These are phyloP conservation scores for Oryza officinalis DNA, from an alignment of 176 grass and related monocot genomes.

Conservation along the genomic window DNA sequence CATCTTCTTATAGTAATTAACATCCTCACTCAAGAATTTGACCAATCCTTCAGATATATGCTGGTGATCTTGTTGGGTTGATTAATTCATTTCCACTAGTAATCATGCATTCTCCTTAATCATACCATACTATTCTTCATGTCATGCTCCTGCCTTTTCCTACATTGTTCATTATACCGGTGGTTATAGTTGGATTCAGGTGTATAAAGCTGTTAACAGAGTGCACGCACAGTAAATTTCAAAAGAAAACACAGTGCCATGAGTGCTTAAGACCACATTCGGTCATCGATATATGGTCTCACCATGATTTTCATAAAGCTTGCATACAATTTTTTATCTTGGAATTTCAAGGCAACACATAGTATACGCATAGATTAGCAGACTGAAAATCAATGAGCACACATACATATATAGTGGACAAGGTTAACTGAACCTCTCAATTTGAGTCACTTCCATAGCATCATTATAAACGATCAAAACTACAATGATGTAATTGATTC, in stretches of 20 bases:
- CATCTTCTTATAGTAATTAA: neutral
- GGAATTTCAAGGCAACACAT: neutral
- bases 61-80: neutral
- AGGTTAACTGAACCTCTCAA: conserved; percentile 2
- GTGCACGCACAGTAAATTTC: conserved; percentile 29
- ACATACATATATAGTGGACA: neutral
- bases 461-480: conserved; percentile 10
- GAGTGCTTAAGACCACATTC: conserved; percentile 20
- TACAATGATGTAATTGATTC: conserved; percentile 1
- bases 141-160: conserved; percentile 14
- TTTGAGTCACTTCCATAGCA: neutral
- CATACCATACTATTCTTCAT: conserved; percentile 22
- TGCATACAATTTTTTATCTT: neutral
- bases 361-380: neutral
- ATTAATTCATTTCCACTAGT: conserved; percentile 10
- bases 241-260: neutral
- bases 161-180: conserved; percentile 49
- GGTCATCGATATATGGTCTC: conserved; percentile 17
- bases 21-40: conserved; percentile 3
- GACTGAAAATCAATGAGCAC: neutral
- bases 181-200: conserved; percentile 41
- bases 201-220: conserved; percentile 26
- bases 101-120: conserved; percentile 44
- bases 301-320: conserved; percentile 23
- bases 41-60: conserved; percentile 4